These are phyloP conservation scores for Candida arabinofermentans DNA, from an alignment of 805 yeast species.

Conservation along the genomic window DNA sequence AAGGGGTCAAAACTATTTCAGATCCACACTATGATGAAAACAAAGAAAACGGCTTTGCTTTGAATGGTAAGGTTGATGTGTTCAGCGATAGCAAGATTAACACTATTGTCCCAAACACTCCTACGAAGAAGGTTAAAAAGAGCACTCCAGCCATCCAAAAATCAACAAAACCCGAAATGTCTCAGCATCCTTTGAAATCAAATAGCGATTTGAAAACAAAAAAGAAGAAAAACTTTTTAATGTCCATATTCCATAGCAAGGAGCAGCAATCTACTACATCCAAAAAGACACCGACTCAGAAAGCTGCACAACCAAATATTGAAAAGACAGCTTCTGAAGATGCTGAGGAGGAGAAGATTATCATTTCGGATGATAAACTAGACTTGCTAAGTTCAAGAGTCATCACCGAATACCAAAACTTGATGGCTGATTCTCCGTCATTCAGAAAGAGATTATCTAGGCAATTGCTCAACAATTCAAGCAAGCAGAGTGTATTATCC, in stretches of 20 bases:
- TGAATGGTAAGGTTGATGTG: slow-evolving; percentile 46
- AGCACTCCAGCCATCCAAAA: slow-evolving; percentile 20
- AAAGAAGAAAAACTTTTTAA: not conserved
- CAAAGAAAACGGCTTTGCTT: slow-evolving; percentile 39
- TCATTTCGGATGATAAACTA: slow-evolving; percentile 32
- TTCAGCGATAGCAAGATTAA: slow-evolving; percentile 43
- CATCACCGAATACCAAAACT: slow-evolving; percentile 59
- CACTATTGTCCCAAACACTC: slow-evolving; percentile 60
- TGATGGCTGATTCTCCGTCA: slow-evolving; percentile 7
- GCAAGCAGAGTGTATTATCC: slow-evolving; percentile 21
- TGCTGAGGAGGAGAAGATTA: slow-evolving; percentile 2
- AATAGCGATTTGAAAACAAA: not conserved
- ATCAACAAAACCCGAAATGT: slow-evolving; percentile 1
- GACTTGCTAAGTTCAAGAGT: slow-evolving; percentile 70
- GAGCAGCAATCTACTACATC: not conserved
- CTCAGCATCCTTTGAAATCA: too few species aligned
- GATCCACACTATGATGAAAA: slow-evolving; percentile 12
- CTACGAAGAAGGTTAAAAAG: slow-evolving; percentile 57
- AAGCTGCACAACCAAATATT: too few species aligned
- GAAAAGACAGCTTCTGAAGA: not conserved
- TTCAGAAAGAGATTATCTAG: slow-evolving; percentile 23
- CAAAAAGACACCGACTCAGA: not conserved
- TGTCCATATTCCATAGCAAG: not conserved
- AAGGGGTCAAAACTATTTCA: slow-evolving; percentile 28
- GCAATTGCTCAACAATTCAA: slow-evolving; percentile 16